Base-by-base conservation (phyloP, 495 filamentous ascomycete species). In the Talaromyces wortmannii region DNA sequence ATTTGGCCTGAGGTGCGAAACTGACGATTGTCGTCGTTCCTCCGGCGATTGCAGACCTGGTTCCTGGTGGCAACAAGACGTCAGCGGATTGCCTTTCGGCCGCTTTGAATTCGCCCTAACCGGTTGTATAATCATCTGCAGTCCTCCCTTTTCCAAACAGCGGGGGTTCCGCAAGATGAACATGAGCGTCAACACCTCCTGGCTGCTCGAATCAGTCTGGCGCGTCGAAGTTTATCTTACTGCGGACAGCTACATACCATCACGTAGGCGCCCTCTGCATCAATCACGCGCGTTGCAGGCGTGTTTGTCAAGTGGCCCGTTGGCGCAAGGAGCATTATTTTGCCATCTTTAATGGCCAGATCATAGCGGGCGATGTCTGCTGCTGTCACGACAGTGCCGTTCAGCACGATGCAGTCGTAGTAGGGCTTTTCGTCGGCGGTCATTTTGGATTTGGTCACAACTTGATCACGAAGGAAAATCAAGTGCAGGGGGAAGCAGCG, bases 1-100 rank as follows among this genome's bases (percentile, higher is more conserved):
- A 63, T 40, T 78, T 78, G 45, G 70, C 65, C 64, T 85, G 82
- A 5, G 75, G 73, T 5, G 81, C 81, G 52, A 86, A 85, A 4
- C 79, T 69, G 23, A 84, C 67, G 31, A 85, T 74, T 7, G 82
- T 83, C 1, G 82, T 85, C 12, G 77, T 84, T 17, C 82, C 82
- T 31, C 83, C 82, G 6, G 76, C 76, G 58, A 84, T 74, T 7
- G 82, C 82, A 44, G 76, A 80, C 33, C 81, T 67, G 4, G 80
- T 80, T 17, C 52, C 52, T 45, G 33, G 11, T 23, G 4, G 23
- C 23, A 23, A 23, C 23, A 23, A 23, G 2, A 23, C 4, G 23
- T 23, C 23, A 23, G 23, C 23, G 23, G 23, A 23, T 1, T 23
- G 23, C 4, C 1, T 4, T 23, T 23, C 23, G 23, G 23, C 23